Evolutionary conservation across 1,139 yeast genomes (phyloP).

Genomic region (Suhomyces maxii): DNA sequence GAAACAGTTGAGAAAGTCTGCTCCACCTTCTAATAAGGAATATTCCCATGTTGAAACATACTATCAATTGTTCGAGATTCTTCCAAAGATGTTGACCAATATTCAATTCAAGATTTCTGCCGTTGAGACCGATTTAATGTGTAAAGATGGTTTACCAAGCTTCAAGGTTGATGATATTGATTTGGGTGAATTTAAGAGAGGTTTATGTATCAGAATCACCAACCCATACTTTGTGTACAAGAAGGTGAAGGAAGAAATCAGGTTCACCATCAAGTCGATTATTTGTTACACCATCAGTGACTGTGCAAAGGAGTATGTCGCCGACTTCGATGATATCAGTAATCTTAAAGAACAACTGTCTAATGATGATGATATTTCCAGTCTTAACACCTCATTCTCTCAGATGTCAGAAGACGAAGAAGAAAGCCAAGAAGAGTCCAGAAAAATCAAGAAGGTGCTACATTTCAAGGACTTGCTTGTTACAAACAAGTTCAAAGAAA

Average conservation of each 20-base stretch:
- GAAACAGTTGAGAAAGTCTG: not conserved
- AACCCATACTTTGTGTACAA: slow-evolving; percentile 27
- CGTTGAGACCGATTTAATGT: slow-evolving; percentile 37
- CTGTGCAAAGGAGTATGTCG: slow-evolving; percentile 34
- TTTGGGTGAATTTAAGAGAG: slow-evolving; percentile 42
- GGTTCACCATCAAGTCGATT: slow-evolving; percentile 20
- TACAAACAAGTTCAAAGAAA: slow-evolving; percentile 21
- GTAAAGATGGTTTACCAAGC: slow-evolving; percentile 46
- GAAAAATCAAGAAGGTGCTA: slow-evolving; percentile 38
- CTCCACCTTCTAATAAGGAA: not conserved
- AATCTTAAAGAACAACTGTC: slow-evolving; percentile 12
- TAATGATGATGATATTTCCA: slow-evolving; percentile 37
- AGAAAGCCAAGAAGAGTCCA: slow-evolving; percentile 18
- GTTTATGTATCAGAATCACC: slow-evolving; percentile 33
- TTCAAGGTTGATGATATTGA: slow-evolving; percentile 34
- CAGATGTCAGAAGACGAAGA: slow-evolving; percentile 13
- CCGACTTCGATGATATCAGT: slow-evolving; percentile 36
- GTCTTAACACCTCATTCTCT: slow-evolving; percentile 31
- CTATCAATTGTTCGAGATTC: slow-evolving; percentile 29
- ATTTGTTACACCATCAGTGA: slow-evolving; percentile 44
- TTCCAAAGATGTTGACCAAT: slow-evolving; percentile 32
- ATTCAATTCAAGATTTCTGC: slow-evolving; percentile 28
- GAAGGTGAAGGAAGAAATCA: slow-evolving; percentile 22
- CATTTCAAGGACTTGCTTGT: slow-evolving; percentile 28
- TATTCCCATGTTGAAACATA: slow-evolving; percentile 9